phyloP scores from a whole-genome alignment of 192 early-diverging fungal species.

The Coemansia sp. region DNA sequence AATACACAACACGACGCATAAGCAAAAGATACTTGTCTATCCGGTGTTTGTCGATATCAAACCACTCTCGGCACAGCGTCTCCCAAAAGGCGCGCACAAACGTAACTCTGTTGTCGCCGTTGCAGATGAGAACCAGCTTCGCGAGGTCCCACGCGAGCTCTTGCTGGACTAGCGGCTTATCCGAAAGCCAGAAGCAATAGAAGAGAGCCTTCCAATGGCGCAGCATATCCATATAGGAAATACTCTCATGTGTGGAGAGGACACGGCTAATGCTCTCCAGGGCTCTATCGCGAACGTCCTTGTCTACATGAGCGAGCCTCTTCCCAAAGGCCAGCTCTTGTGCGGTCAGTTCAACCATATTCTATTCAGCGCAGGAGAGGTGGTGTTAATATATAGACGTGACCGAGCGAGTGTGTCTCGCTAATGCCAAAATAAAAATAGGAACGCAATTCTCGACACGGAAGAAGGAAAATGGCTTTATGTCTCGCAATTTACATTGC shows the following conservation, averaged over 20 bases:
- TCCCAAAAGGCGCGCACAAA: slow-evolving; percentile 55
- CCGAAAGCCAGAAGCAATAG: slow-evolving; percentile 97
- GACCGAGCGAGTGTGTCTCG: background rate
- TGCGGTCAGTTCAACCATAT: slow-evolving; percentile 37
- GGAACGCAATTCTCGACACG: background rate
- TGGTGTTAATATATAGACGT: background rate
- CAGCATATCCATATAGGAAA: slow-evolving; percentile 65
- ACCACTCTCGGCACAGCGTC: slow-evolving; percentile 53
- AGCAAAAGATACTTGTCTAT: slow-evolving; percentile 53
- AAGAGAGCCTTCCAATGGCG: slow-evolving; percentile 94
- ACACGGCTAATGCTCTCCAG: slow-evolving; percentile 19
- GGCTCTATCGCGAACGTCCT: slow-evolving; percentile 46
- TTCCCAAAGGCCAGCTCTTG: slow-evolving; percentile 44
- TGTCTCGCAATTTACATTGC: background rate
- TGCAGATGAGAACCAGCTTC: slow-evolving; percentile 36
- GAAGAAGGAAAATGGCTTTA: background rate
- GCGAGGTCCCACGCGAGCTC: slow-evolving; percentile 81
- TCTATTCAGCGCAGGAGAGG: background rate
- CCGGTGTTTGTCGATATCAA: slow-evolving; percentile 50
- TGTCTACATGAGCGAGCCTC: slow-evolving; percentile 49
- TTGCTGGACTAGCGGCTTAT: slow-evolving; percentile 91
- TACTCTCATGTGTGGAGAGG: slow-evolving; percentile 29
- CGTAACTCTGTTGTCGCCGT: slow-evolving; percentile 24
- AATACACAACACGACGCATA: slow-evolving; percentile 44
- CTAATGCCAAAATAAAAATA: background rate